phyloP scores from a whole-genome alignment of 331 rosid genomes.

The Arachis monticola region DNA sequence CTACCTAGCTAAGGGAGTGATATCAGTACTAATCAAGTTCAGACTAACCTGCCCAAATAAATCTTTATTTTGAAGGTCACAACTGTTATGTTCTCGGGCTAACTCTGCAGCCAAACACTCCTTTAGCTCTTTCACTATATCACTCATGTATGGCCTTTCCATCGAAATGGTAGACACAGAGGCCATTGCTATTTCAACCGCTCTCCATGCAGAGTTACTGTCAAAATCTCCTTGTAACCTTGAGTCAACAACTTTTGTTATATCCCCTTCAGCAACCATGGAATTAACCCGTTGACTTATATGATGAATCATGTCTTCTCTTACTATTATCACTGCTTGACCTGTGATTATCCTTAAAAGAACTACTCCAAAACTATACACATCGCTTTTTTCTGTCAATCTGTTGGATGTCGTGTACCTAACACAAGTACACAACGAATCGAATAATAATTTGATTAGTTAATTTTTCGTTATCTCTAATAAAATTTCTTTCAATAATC shows the following conservation, averaged over 20 bases:
- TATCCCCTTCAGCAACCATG: conserved; percentile 46
- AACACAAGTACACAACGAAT: conserved; percentile 4
- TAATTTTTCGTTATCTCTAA: background rate
- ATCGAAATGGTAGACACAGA: conserved; percentile 45
- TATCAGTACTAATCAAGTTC: conserved; percentile 8
- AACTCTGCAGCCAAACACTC: conserved; percentile 43
- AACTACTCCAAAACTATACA: conserved; percentile 62
- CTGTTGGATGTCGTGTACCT: conserved; percentile 48
- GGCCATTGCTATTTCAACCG: conserved; percentile 51
- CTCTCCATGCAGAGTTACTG: conserved; percentile 42
- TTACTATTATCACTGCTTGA: conserved; percentile 32
- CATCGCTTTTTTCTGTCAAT: conserved; percentile 53
- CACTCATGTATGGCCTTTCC: conserved; percentile 53
- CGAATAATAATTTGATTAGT: background rate
- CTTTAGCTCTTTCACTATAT: conserved; percentile 46
- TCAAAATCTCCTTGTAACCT: conserved; percentile 34
- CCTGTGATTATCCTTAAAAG: conserved; percentile 53
- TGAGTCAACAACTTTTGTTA: conserved; percentile 47
- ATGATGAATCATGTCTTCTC: conserved; percentile 28
- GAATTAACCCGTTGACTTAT: conserved; percentile 46
- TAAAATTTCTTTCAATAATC: background rate
- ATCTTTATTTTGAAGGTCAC: background rate
- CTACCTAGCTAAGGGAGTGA: conserved; percentile 35
- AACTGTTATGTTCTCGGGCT: background rate
- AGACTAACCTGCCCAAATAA: background rate